Evolutionary conservation across 1,284 basidiomycete species (phyloP), one percentile per base, ranked within the genome.

Genomic region (Tylopilus sp.): DNA sequence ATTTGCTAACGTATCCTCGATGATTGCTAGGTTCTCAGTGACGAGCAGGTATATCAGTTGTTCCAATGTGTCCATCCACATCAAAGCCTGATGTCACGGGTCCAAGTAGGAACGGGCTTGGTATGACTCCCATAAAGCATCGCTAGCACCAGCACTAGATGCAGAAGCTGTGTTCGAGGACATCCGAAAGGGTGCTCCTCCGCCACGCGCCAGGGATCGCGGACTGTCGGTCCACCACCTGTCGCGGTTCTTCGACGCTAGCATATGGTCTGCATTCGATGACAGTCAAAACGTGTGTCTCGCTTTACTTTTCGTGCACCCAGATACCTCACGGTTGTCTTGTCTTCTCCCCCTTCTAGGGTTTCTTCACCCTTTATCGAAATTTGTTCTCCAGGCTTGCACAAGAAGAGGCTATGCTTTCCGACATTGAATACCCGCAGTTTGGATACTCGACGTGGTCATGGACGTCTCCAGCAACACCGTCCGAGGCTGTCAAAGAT

Each of bases 71-170:
- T n/a, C 6, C 16, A 18, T 34, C 16, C 7, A 21, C 35, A 23
- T n/a, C 29, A 34, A 39, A 43, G 35, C 41, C 51, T 68, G 46
- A 67, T 51, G 25, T 7, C 36, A 12, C 56, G 56, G 25, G 52
- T 55, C 60, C 63, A 73, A 76, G 73, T 79, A 94, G 90, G 95
- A 99, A 77, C 78, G 96, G 54, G 94, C 96, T 36, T 99, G 95
- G 91, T 99, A 99, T 67, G 96, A 99, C 67, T 85, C 85, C n/a
- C 95, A 98, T 67, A 82, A 90, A 39, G 86, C 92, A 29, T 87
- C 89, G n/a, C 75, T 93, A 8, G 76, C 78, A 11, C 89, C 91
- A 2, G 88, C 91, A 58, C 85, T 89, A 35, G 92, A 95, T 65
- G 87, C 82, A 18, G 78, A 86, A 48, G 84, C 82, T 10, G 81